Conservation (phyloP, 306 rosid species). For the Betula pendula region DNA sequence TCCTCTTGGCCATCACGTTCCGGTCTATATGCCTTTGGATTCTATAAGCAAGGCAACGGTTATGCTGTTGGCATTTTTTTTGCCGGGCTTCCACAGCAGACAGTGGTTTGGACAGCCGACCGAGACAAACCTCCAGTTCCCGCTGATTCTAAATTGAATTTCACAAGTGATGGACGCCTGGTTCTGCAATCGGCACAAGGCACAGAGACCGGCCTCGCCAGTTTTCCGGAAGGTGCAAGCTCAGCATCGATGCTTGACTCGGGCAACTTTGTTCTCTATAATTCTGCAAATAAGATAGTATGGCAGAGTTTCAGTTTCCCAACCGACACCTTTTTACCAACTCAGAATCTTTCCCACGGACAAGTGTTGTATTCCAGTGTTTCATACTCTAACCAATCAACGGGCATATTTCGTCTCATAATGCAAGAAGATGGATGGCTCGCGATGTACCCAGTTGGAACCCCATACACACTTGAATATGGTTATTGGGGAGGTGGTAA, state of each 20-base stretch:
- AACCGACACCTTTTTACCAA: constrained; percentile 29
- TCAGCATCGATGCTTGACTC: constrained; percentile 35
- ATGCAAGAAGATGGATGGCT: constrained; percentile 32
- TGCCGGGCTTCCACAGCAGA: constrained; percentile 24
- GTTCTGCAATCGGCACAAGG: constrained; percentile 8
- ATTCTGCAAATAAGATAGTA: not conserved
- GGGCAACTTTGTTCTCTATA: constrained; percentile 28
- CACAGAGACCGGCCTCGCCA: not conserved
- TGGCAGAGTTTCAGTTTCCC: constrained; percentile 27
- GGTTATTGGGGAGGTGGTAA: not conserved
- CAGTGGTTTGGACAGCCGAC: constrained; percentile 33
- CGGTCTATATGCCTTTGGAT: constrained; percentile 38
- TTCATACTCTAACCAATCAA: constrained; percentile 15
- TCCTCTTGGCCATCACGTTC: constrained; percentile 35
- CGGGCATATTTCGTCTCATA: constrained; percentile 14
- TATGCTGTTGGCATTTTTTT: constrained; percentile 23
- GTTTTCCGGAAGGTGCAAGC: too few species aligned
- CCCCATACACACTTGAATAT: not conserved
- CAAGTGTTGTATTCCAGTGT: not conserved
- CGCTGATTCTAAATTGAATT: constrained; percentile 12
- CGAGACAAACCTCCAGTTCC: constrained; percentile 18
- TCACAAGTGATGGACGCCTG: constrained; percentile 23
- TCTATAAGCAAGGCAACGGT: constrained; percentile 21
- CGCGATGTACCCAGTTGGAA: constrained; percentile 20
- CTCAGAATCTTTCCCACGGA: not conserved